Percentiles rank a stretch among this genome's conserved stretches.
Conservation (phyloP, 2,329 filamentous ascomycete genomes). For the Xylaria sp. region DNA sequence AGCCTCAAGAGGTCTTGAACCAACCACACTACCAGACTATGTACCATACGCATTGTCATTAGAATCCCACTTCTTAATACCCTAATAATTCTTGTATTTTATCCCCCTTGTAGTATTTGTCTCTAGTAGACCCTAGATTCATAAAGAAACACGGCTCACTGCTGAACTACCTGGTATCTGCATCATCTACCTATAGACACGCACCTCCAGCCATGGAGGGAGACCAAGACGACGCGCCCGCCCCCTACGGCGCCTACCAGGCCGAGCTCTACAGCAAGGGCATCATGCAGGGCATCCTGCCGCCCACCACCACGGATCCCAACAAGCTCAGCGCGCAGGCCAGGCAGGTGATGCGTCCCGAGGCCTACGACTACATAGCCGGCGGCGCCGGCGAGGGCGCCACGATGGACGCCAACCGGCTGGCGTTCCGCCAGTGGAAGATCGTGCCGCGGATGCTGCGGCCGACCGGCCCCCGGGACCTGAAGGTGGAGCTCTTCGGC, state of each 20-base stretch:
- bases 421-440: conserved; percentile 40
- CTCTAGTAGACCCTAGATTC: too few species aligned
- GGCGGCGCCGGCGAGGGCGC: conserved; percentile 65
- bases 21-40: too few species aligned
- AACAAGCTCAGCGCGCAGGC: conserved; percentile 60
- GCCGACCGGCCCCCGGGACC: conserved; percentile 47
- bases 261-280: conserved; percentile 55
- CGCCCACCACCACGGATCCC: conserved; percentile 61
- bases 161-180: neutral
- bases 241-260: conserved; percentile 48
- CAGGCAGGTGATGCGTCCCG: conserved; percentile 47
- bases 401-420: conserved; percentile 62
- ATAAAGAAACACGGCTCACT: neutral
- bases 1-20: too few species aligned
- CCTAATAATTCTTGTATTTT: neutral
- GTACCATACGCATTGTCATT: neutral
- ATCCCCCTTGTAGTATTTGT: neutral
- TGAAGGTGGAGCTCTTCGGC: conserved; percentile 57
- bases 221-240: conserved; percentile 16
- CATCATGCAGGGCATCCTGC: conserved; percentile 49
- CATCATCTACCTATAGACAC: neutral
- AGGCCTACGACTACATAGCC: conserved; percentile 61
- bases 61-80: neutral
- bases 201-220: conserved; percentile 18
- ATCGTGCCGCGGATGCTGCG: conserved; percentile 57